These are phyloP conservation scores for Ascoidea rubescens DNA, from an alignment of 805 yeast genomes.

Conservation along the genomic window DNA sequence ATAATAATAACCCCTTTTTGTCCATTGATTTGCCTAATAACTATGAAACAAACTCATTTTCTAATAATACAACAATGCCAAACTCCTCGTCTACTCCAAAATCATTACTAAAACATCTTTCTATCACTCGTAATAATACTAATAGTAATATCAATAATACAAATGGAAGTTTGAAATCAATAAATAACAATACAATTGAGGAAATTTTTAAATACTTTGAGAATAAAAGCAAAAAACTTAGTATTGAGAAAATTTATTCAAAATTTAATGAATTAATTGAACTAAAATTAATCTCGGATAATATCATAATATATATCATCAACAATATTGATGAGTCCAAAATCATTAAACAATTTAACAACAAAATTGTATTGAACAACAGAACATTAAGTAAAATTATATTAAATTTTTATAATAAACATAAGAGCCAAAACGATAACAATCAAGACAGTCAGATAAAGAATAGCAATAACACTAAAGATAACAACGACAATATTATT, in stretches of 20 bases:
- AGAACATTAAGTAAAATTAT: no score
- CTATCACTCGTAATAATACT: not conserved
- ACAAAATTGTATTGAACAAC: not conserved
- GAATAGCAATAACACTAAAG: not conserved
- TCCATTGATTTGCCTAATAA: not conserved
- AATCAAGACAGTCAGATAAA: not conserved
- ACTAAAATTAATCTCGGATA: not conserved
- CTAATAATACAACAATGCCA: not conserved
- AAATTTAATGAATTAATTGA: not conserved
- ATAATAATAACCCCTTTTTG: not conserved
- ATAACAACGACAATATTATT: not conserved
- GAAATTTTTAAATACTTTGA: not conserved
- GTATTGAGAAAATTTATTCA: not conserved
- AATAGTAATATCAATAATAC: not conserved
- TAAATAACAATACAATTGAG: not conserved
- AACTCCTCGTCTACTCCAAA: not conserved
- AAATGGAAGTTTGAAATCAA: no score
- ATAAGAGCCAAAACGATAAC: not conserved
- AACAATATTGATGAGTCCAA: not conserved
- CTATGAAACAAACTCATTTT: no score
- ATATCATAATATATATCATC: no score
- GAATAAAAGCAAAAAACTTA: no score
- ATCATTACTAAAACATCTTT: not conserved
- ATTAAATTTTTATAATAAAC: not conserved
- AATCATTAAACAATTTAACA: no score